Conservation (phyloP, 768 basidiomycete species). For the Amanita rimosa region DNA sequence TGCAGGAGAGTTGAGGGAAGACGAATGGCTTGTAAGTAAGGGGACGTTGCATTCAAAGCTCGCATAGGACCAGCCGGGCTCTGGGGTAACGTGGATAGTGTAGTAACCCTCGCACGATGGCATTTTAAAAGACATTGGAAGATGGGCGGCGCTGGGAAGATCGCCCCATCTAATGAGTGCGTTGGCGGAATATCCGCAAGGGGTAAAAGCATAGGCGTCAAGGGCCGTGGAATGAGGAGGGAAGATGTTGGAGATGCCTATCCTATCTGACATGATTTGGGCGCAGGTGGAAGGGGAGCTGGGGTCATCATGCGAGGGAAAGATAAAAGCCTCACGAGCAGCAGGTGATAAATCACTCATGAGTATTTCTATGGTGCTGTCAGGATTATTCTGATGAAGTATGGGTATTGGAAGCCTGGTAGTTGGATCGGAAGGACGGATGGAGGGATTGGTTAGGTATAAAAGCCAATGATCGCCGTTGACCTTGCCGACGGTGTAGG, state of each 20-base stretch:
- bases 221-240: constrained; percentile 68
- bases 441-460: constrained; percentile 51
- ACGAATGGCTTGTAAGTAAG: constrained; percentile 17
- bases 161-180: constrained; percentile 66
- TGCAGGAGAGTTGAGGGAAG: constrained; percentile 14
- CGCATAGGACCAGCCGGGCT: constrained; percentile 96
- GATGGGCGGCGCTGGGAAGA: constrained; percentile 11
- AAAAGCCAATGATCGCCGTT: constrained; percentile 99
- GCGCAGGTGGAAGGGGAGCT: constrained; percentile 41
- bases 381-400: constrained; percentile 26
- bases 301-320: constrained; percentile 21
- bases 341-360: constrained; percentile 82
- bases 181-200: constrained; percentile 95
- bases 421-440: constrained; percentile 12
- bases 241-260: constrained; percentile 80
- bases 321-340: constrained; percentile 73
- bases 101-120: constrained; percentile 79
- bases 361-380: constrained; percentile 96
- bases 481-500: constrained; percentile 94
- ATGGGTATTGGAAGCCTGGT: constrained; percentile 9
- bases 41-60: constrained; percentile 99
- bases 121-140: constrained; percentile 10
- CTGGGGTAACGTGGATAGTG: constrained; percentile 97
- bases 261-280: constrained; percentile 47
- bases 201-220: constrained; percentile 89